These are phyloP conservation scores for Penicillium sclerotigenum DNA, from an alignment of 2,329 filamentous ascomycete species.

Conservation along the genomic window DNA sequence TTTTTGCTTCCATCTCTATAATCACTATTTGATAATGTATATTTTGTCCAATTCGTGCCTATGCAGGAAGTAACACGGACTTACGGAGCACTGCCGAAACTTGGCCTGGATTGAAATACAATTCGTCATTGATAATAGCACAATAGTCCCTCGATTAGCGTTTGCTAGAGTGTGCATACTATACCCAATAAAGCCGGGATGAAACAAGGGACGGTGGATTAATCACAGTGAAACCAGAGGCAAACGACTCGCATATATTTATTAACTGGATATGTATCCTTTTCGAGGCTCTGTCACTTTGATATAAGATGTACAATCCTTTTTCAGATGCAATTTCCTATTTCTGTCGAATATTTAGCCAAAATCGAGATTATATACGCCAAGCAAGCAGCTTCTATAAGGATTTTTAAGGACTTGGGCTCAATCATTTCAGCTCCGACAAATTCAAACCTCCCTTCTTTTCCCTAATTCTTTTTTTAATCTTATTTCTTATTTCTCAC, in stretches of 20 bases:
- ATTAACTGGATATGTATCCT: neutral
- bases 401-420: neutral
- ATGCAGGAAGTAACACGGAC: neutral
- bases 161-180: slow-evolving; percentile 10
- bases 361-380: slow-evolving; percentile 1
- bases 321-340: neutral
- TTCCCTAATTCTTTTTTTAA: neutral
- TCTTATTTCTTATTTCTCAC: neutral
- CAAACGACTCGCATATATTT: neutral
- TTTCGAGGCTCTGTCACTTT: neutral
- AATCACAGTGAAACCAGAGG: slow-evolving; percentile 18
- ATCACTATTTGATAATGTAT: slow-evolving; percentile 2
- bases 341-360: neutral
- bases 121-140: neutral
- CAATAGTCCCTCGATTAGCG: slow-evolving; percentile 1
- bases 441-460: neutral
- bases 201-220: slow-evolving; percentile 24
- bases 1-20: slow-evolving; percentile 1
- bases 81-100: neutral
- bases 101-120: neutral
- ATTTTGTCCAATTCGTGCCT: neutral
- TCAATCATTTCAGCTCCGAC: neutral
- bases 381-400: slow-evolving; percentile 5
- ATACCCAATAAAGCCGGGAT: slow-evolving; percentile 7
- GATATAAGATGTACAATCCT: neutral